Evolutionary conservation across 78 protist genomes (phyloP), one percentile per base, ranked within the genome.

Genomic region (Chrysochromulina parva): DNA sequence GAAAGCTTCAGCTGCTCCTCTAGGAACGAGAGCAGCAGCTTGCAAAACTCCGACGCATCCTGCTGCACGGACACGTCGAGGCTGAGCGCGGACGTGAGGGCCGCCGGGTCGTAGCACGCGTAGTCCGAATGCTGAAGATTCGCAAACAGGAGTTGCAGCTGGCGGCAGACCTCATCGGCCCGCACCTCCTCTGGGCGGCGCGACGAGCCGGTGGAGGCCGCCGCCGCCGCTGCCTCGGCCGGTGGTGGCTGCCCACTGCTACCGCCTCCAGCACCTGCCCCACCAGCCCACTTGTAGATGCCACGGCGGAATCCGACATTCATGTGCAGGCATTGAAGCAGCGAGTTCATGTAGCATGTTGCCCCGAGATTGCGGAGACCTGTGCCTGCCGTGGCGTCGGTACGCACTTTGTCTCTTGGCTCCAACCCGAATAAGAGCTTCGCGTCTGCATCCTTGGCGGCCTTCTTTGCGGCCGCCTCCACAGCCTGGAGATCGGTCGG

Each of bases 261-360:
- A 38, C 38, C 38, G 38, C 38, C 38, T 0, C 38, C 38, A 38
- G 38, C 38, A 38, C 38, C 38, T 38, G 38, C 38, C 38, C 38
- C 38, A 38, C 38, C 38, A 38, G 47, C 5, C 54, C 54, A 47
- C 9, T 2, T 3, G 82, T 47, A 73, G n/a, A 88, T 0, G 19
- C 55, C 88, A 0, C 1, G 13, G n/a, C 97, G 90, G 92, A 95
- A 92, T 4, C 69, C 91, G 22, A 91, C 94, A 48, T 88, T 73
- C 92, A 88, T 76, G 90, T 74, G 95, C 65, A 96, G 84, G 81
- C 90, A 94, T 93, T 96, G 98, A 89, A 96, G 57, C 66, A 95
- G 92, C 50, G 95, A 85, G 90, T 96, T 96, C 94, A 96, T 96
- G 88, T 96, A 96, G 93, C 98, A 96, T 11, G 97, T 96, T 13